A percentile compares a stretch with the other conserved stretches of the same genome.
Evolutionary conservation across 2,329 filamentous ascomycete species (phyloP).

Genomic region (Alternaria viburni): DNA sequence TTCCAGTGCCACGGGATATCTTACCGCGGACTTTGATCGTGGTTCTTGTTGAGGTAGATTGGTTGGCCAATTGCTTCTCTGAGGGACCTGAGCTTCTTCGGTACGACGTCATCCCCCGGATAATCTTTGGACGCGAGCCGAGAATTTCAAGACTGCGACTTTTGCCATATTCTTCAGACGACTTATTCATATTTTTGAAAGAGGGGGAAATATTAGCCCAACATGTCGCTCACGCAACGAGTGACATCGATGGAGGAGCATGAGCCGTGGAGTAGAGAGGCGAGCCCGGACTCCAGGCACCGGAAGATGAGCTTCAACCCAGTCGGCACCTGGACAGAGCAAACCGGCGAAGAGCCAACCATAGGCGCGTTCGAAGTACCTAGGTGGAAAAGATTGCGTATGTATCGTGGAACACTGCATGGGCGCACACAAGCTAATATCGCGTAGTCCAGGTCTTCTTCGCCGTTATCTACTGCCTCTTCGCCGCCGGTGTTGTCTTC

Average conservation of each 20-base stretch:
- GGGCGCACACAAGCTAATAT: conserved; percentile 17
- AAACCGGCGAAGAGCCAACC: conserved; percentile 48
- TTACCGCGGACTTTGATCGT: not conserved
- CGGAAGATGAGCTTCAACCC: conserved; percentile 59
- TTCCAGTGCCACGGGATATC: not conserved
- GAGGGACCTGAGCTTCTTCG: not conserved
- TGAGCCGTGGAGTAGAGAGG: conserved; percentile 48
- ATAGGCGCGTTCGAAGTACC: conserved; percentile 62
- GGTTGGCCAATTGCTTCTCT: conserved; percentile 7
- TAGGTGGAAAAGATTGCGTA: conserved; percentile 60
- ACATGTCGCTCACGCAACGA: conserved; percentile 50
- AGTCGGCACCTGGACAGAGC: conserved; percentile 54
- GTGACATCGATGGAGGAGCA: conserved; percentile 51
- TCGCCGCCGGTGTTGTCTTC: conserved; percentile 67
- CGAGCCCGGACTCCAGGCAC: conserved; percentile 47
- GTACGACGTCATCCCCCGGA: conserved; percentile 19
- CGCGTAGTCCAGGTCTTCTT: conserved; percentile 69
- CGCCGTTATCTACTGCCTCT: conserved; percentile 74
- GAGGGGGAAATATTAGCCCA: conserved; percentile 5
- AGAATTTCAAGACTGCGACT: not conserved
- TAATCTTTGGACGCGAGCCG: not conserved
- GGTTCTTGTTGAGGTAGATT: not conserved
- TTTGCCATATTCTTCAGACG: not conserved
- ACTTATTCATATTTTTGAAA: not conserved
- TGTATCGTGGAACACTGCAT: conserved; percentile 26